Evolutionary conservation across 345 rosid species (phyloP), one percentile per base, ranked within the genome.

Genomic region (Euphorbia tirucalli): DNA sequence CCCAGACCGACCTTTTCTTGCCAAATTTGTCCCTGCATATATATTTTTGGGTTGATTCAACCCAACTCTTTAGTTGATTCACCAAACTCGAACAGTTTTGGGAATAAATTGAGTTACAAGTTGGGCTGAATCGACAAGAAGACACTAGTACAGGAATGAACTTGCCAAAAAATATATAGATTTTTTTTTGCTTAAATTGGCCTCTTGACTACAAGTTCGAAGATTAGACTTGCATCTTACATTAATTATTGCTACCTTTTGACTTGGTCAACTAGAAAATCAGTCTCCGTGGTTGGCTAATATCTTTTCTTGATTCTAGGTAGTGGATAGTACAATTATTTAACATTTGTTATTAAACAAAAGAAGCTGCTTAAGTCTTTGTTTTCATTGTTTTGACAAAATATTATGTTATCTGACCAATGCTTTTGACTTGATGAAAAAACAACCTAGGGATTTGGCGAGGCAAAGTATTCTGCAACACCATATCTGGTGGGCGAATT

Each of bases 401-500:
- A 39, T 54, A 56, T 32, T 35, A 21, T 66, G 22, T 48, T 59
- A 56, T 68, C 62, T 35, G 4, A n/a, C 65, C 11, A 30, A 31
- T 65, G 37, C 43, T 69, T 52, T 55, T 30, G 61, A 66, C 61
- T 71, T 64, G 41, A 31, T 67, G 65, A 66, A 71, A n/a, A 72
- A 71, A 50, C 49, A 66, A 30, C 76, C 58, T 48, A 91, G 97
- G 92, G 86, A 15, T 83, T 86, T 69, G 85, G 83, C 69, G 84
- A 79, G 69, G 84, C 64, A 67, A 86, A 80, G 39, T 77, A 78
- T 84, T 83, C 83, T 48, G 83, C 85, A 66, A 84, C 82, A 43
- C 93, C 90, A 18, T 85, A 92, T 60, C 67, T 85, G 79, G 78
- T 89, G 68, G 78, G 66, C 61, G 74, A 84, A 68, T 78, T 90